Evolutionary conservation across 768 basidiomycete genomes (phyloP).

Genomic region (Hericium alpestre): DNA sequence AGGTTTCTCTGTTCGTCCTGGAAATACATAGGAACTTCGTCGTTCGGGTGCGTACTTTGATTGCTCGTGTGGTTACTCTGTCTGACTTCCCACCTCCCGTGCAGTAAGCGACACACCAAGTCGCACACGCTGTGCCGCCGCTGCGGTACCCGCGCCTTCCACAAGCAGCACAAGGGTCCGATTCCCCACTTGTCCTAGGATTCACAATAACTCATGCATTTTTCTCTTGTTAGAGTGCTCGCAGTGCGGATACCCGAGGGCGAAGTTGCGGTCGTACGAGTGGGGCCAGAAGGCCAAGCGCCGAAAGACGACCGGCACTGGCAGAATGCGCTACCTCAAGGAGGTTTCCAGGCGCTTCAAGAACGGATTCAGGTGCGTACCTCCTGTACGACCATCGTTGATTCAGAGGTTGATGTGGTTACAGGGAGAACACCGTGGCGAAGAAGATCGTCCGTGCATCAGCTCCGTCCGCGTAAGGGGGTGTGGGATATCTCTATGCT

Average conservation of each 20-base stretch:
- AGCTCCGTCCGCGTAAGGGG: slow-evolving; percentile 35
- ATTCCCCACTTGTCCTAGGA: slow-evolving; percentile 1
- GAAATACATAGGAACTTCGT: slow-evolving; percentile 73
- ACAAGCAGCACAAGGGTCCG: slow-evolving; percentile 97
- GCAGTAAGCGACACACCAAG: slow-evolving; percentile 94
- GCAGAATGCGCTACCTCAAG: slow-evolving; percentile 91
- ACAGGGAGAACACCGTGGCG: slow-evolving; percentile 84
- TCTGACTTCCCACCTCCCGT: slow-evolving; percentile 3
- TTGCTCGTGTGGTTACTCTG: not conserved
- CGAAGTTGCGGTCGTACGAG: slow-evolving; percentile 91
- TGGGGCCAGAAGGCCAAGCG: slow-evolving; percentile 99
- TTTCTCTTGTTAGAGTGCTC: slow-evolving; percentile 56
- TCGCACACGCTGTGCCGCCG: slow-evolving; percentile 95
- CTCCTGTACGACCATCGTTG: not conserved
- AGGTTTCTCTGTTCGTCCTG: slow-evolving; percentile 4
- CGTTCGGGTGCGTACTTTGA: slow-evolving; percentile 67
- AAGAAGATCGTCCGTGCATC: slow-evolving; percentile 68
- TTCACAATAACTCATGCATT: not conserved
- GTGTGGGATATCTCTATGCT: slow-evolving; percentile 14
- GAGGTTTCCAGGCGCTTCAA: slow-evolving; percentile 91
- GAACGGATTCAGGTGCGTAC: slow-evolving; percentile 84
- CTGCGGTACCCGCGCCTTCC: slow-evolving; percentile 91
- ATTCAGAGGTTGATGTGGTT: slow-evolving; percentile 3
- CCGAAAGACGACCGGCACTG: slow-evolving; percentile 98
- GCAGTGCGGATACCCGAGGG: slow-evolving; percentile 92